phyloP scores from a whole-genome alignment of 257 asterid genomes.

The Salvia splendens region DNA sequence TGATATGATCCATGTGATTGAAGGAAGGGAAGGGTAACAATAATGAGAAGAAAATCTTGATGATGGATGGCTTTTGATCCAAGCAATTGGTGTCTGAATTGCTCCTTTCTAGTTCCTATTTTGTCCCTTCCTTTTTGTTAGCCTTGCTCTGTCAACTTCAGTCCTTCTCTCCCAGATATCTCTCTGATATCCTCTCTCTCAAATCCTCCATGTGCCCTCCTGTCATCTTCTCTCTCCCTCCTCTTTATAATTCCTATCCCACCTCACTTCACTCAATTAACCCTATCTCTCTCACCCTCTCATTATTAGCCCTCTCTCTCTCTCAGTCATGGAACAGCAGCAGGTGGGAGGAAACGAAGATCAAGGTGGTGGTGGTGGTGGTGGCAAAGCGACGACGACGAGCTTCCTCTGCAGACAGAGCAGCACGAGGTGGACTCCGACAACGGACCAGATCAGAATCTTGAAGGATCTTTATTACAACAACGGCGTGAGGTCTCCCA shows the following conservation, averaged over 20 bases:
- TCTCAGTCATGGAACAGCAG: constrained; percentile 44
- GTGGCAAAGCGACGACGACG: background rate
- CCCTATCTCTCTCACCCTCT: constrained; percentile 10
- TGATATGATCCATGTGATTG: constrained; percentile 10
- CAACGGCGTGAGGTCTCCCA: constrained; percentile 92
- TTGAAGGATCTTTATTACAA: constrained; percentile 93
- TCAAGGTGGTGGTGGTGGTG: constrained; percentile 33
- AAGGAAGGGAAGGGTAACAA: background rate
- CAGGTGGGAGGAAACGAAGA: constrained; percentile 24
- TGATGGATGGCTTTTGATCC: constrained; percentile 74
- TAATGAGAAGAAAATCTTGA: constrained; percentile 37
- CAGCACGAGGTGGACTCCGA: constrained; percentile 95
- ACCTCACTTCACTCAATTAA: background rate
- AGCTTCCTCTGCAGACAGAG: constrained; percentile 73
- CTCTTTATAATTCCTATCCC: constrained; percentile 35
- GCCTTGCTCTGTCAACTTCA: constrained; percentile 82
- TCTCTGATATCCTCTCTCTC: constrained; percentile 57
- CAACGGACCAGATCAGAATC: constrained; percentile 87
- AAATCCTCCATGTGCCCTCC: constrained; percentile 54
- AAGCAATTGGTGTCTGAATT: constrained; percentile 57
- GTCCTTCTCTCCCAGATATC: constrained; percentile 97
- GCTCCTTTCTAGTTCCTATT: constrained; percentile 69
- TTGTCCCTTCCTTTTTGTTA: constrained; percentile 88
- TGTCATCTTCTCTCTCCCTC: constrained; percentile 25
- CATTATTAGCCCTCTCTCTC: background rate